A percentile compares a stretch with the other conserved stretches of the same genome.
Evolutionary conservation across 441 rosid genomes (phyloP).

Genomic region (Populus tomentosa): DNA sequence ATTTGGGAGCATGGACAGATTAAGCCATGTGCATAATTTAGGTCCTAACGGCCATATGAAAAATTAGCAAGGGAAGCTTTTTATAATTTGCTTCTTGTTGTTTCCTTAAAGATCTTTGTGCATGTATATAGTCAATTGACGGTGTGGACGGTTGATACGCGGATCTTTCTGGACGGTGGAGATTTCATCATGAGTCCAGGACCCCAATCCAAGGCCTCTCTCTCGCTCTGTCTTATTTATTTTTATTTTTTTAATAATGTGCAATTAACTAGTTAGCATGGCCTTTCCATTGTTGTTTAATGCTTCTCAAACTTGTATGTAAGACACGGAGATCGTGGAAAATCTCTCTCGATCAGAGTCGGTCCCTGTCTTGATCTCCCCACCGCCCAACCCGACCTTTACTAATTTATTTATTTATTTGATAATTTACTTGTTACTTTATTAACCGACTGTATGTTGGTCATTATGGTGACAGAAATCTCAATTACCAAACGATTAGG

Average conservation of each 20-base stretch:
- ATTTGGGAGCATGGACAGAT: no score
- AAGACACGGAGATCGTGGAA: conserved; percentile 25
- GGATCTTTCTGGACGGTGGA: conserved; percentile 36
- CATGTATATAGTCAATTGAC: neutral
- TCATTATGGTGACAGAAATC: conserved; percentile 15
- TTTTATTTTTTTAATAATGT: neutral
- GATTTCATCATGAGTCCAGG: conserved; percentile 4
- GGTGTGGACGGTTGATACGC: conserved; percentile 38
- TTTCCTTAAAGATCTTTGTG: neutral
- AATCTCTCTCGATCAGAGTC: conserved; percentile 9
- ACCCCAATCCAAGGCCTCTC: neutral
- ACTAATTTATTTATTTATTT: neutral
- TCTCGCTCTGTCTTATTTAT: neutral
- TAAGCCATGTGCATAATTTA: neutral
- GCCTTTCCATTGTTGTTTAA: neutral
- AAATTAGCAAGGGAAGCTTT: neutral
- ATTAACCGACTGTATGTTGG: conserved; percentile 14
- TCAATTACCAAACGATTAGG: neutral
- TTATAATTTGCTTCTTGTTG: neutral
- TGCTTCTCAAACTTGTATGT: neutral
- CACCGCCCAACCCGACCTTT: conserved; percentile 21
- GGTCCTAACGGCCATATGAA: neutral
- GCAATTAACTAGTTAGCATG: neutral
- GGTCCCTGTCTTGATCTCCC: conserved; percentile 9
- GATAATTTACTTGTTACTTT: neutral